Evolutionary conservation across 805 yeast species (phyloP).

Genomic region (Schizosaccharomyces octosporus): DNA sequence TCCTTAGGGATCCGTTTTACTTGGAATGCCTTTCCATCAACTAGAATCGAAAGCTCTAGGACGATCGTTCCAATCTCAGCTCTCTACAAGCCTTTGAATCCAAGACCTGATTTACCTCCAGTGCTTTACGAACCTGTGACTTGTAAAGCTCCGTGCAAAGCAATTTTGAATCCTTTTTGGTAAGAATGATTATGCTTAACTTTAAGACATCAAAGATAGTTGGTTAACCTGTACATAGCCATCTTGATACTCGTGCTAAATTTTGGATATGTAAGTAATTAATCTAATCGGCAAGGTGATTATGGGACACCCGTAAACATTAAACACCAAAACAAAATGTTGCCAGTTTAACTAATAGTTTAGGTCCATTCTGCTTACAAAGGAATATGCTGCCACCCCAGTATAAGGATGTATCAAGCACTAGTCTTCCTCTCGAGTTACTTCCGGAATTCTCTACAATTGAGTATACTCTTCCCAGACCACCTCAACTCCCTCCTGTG

Average conservation of each 20-base stretch:
- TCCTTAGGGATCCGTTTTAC: conserved; percentile 36
- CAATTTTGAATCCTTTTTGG: conserved; percentile 70
- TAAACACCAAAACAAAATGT: not conserved
- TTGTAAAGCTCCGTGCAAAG: conserved; percentile 63
- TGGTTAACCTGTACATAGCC: conserved; percentile 11
- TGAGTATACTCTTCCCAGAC: conserved; percentile 63
- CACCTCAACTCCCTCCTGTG: conserved; percentile 63
- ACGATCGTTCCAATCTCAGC: conserved; percentile 88
- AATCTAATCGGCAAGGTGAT: not conserved
- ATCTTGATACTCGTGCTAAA: conserved; percentile 48
- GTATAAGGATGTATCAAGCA: conserved; percentile 51
- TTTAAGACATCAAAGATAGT: not conserved
- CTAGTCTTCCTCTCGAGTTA: conserved; percentile 61
- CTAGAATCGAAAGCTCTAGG: conserved; percentile 69
- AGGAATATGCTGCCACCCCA: conserved; percentile 66
- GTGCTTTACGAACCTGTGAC: conserved; percentile 68
- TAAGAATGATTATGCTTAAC: not conserved
- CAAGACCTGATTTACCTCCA: conserved; percentile 47
- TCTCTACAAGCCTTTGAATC: conserved; percentile 77
- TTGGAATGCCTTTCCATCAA: conserved; percentile 74
- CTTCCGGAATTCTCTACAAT: conserved; percentile 45
- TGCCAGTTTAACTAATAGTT: not conserved
- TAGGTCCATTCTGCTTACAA: conserved; percentile 40
- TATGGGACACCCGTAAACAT: not conserved
- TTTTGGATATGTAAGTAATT: conserved; percentile 42